A percentile compares a stretch with the other conserved stretches of the same genome.
Conservation (phyloP, 2,329 filamentous ascomycete species). For the Fusarium torulosum region DNA sequence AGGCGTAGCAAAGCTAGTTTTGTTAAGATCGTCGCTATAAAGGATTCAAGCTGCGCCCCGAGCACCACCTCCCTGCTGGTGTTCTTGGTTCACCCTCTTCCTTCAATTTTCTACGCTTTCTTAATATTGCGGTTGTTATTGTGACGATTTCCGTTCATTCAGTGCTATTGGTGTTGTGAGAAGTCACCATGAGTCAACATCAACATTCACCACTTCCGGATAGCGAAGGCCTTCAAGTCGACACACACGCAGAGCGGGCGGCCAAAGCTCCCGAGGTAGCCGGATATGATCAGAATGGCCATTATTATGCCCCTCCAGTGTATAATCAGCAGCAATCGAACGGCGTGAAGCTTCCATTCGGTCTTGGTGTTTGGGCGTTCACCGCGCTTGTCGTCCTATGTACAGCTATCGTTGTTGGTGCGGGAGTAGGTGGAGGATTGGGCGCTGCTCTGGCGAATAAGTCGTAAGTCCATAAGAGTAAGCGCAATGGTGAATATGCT, state of each 20-base stretch:
- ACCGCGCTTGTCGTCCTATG: slow-evolving; percentile 29
- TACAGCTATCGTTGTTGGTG: slow-evolving; percentile 35
- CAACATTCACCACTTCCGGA: slow-evolving; percentile 17
- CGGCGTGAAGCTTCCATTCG: slow-evolving; percentile 23
- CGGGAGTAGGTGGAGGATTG: slow-evolving; percentile 34
- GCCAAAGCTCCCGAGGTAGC: slow-evolving; percentile 35
- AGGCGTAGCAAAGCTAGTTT: background rate
- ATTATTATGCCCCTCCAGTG: slow-evolving; percentile 21
- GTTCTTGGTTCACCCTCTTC: background rate
- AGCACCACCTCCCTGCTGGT: background rate
- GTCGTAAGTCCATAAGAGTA: background rate
- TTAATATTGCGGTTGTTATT: background rate
- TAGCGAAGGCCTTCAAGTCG: slow-evolving; percentile 38
- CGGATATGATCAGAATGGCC: slow-evolving; percentile 2
- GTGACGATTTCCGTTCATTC: background rate
- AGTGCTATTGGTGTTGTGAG: background rate
- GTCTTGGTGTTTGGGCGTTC: slow-evolving; percentile 37
- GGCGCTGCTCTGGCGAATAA: slow-evolving; percentile 35
- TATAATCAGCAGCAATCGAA: slow-evolving; percentile 16
- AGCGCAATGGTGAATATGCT: accelerated
- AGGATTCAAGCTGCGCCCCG: slow-evolving; percentile 11
- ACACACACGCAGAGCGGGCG: slow-evolving; percentile 18
- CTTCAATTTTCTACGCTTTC: background rate
- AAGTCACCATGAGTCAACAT: slow-evolving; percentile 25
- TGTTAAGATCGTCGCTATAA: slow-evolving; percentile 29